A percentile compares a stretch with the other conserved stretches of the same genome.
These are phyloP conservation scores for Peniophora sp. DNA, from an alignment of 1,284 basidiomycete genomes.

Conservation along the genomic window DNA sequence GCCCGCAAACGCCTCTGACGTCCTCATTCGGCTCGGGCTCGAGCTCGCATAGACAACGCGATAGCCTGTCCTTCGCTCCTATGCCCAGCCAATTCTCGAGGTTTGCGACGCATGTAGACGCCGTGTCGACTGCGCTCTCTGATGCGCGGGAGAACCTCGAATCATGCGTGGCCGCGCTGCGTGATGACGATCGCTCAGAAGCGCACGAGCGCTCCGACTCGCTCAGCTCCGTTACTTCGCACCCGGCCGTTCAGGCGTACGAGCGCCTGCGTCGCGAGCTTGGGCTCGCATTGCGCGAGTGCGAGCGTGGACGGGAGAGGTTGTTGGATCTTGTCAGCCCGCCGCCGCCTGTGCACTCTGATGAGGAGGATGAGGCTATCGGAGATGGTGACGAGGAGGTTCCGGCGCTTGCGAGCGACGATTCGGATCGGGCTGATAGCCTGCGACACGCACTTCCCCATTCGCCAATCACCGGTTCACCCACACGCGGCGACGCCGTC, in stretches of 20 bases:
- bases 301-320: conserved; percentile 64
- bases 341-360: conserved; percentile 21
- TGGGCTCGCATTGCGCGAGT: conserved; percentile 66
- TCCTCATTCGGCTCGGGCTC: background rate
- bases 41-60: background rate
- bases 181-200: conserved; percentile 17
- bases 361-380: conserved; percentile 24
- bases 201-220: background rate
- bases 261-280: conserved; percentile 68
- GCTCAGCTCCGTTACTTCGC: conserved; percentile 18
- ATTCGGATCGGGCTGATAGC: conserved; percentile 40
- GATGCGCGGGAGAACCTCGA: conserved; percentile 60
- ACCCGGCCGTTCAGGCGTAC: conserved; percentile 55
- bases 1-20: background rate
- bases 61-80: conserved; percentile 51
- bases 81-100: conserved; percentile 55
- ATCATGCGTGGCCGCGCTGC: conserved; percentile 47
- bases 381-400: conserved; percentile 27
- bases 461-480: conserved; percentile 3
- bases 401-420: conserved; percentile 42
- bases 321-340: conserved; percentile 51
- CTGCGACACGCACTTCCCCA: conserved; percentile 10
- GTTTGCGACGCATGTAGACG: conserved; percentile 64
- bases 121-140: conserved; percentile 54
- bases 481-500: conserved; percentile 4